Evolutionary conservation across 2,329 filamentous ascomycete genomes (phyloP), one percentile per base, ranked within the genome.

Genomic region (Fusarium humuli): DNA sequence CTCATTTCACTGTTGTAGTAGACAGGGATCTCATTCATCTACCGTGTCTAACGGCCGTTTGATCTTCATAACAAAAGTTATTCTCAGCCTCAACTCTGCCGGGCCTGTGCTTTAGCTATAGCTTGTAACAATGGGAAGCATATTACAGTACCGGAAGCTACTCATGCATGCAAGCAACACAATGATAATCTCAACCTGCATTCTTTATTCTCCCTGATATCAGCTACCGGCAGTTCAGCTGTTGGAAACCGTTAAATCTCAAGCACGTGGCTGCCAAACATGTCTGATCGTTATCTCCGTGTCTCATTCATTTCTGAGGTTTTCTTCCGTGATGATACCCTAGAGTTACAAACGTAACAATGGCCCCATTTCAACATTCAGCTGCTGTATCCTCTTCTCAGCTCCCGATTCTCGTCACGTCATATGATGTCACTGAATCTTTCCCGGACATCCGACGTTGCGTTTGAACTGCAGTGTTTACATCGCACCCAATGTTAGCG

Each of bases 351-450:
- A 27, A 34, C 30, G 14, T 8, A 29, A 11, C 14, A 41, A n/a
- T 37, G 27, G 32, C 11, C 32, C 64, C 22, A 37, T 50, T 11
- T 44, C 22, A 11, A 22, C 3, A n/a, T 9, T 30, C 40, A 37
- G 61, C 23, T 52, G 18, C 20, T 16, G 29, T 57, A 48, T 45
- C 44, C 34, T 53, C 65, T 65, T 61, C 50, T 57, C 56, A 69
- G 42, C 66, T 67, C n/a, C 11, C 22, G 20, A 34, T 41, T 42
- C 30, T 27, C 9, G 58, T 54, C 67, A 65, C 59, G 68, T 71
- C 68, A 58, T 65, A 71, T 67, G 55, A 71, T 71, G 68, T 71
- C 68, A 69, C 59, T 52, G 32, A 6, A 47, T 30, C 29, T 44
- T 52, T 69, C 12, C 56, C 48, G 47, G 40, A 12, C 42, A 67